Evolutionary conservation across 768 basidiomycete genomes (phyloP).

Genomic region (Mycena vulgaris): DNA sequence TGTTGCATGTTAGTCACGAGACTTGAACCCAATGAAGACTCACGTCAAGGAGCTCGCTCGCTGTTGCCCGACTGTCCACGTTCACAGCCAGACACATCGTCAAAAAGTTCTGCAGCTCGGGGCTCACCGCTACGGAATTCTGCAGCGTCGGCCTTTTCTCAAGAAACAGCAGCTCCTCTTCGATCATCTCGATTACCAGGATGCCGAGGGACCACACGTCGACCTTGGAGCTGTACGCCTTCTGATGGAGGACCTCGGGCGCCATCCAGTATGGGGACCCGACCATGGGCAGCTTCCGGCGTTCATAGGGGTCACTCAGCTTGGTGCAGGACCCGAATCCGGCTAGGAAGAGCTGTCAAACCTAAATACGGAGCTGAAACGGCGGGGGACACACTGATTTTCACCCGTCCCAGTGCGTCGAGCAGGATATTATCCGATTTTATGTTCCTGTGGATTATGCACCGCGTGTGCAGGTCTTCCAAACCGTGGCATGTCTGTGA

Average conservation of each 20-base stretch:
- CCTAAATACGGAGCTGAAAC: neutral
- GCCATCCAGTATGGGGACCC: conserved; percentile 99
- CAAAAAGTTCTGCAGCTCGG: conserved; percentile 95
- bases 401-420: conserved; percentile 93
- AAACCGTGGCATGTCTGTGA: conserved; percentile 94
- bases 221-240: conserved; percentile 97
- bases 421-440: conserved; percentile 97
- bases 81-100: conserved; percentile 99
- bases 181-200: conserved; percentile 99
- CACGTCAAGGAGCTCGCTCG: conserved; percentile 87
- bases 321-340: conserved; percentile 98
- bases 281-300: conserved; percentile 98
- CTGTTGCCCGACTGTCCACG: conserved; percentile 93
- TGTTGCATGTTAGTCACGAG: conserved; percentile 58
- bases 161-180: conserved; percentile 96
- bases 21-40: conserved; percentile 46
- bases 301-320: conserved; percentile 96
- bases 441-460: conserved; percentile 97
- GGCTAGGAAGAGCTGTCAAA: conserved; percentile 64
- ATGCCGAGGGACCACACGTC: conserved; percentile 98
- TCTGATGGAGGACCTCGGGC: conserved; percentile 97
- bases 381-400: conserved; percentile 85
- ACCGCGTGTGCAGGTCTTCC: conserved; percentile 92
- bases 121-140: conserved; percentile 92
- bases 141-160: conserved; percentile 98